Evolutionary conservation across 345 rosid species (phyloP), one percentile per base, ranked within the genome.

Genomic region (Leavenworthia alabamica): DNA sequence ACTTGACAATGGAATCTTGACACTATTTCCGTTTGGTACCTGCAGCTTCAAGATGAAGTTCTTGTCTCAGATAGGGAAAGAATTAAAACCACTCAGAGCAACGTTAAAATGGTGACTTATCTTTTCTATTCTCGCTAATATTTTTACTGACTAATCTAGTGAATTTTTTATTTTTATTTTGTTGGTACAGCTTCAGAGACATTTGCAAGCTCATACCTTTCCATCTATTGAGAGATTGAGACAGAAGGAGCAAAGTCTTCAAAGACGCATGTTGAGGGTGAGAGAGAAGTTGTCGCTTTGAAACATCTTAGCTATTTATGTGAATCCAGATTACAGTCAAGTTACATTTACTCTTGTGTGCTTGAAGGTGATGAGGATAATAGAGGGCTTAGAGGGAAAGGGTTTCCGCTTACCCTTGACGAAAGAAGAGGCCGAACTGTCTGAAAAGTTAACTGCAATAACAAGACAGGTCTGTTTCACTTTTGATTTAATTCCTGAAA

Each of bases 31-130:
- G 17, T 46, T 73, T 40, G 58, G 20, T 72, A 68, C 61, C 22
- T 75, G 74, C 79, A 86, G 95, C 76, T 83, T 36, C 89, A 86
- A 75, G 86, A 81, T 75, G 86, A 81, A 51, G 86, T 77, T 62
- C 82, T 89, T 56, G 71, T 73, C 67, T 88, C 99, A 45, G 99
- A 94, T 80, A 85, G 92, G 64, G 99, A 94, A 67, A 82, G 99
- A 77, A 79, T 90, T 65, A 76, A 74, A 48, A 88, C 73, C 68
- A 90, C 97, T 36, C 97, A 86, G 60, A 81, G 87, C 82, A 94
- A 90, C 59, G 96, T 88, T 33, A 94, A 90, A 79, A 81, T 78
- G 97, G 97, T 88, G 76, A 14, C 19, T 23, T 73, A 33, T 14
- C 24, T 46, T 36, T 8, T 12, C 36, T 3, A 53, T 44, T 14